phyloP scores from a whole-genome alignment of 108 stramenopile species.

The Skeletonema potamos region DNA sequence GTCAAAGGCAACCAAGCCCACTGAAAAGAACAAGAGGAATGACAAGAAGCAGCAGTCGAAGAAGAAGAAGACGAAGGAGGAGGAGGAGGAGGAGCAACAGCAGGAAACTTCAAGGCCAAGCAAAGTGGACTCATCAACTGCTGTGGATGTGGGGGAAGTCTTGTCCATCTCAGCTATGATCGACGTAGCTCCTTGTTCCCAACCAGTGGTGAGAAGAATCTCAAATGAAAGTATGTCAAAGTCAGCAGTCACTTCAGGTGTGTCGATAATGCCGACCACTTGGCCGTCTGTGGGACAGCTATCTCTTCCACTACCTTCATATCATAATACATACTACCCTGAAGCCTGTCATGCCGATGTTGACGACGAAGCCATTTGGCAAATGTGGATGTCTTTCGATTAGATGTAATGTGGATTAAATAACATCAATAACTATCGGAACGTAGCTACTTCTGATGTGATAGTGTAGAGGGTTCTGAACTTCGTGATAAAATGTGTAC shows the following conservation, averaged over 20 bases:
- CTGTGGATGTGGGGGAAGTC: background rate
- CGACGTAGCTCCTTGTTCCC: background rate
- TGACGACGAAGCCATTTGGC: background rate
- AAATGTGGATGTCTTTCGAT: background rate
- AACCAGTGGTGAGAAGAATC: background rate
- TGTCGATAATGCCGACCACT: background rate
- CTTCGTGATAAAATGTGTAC: too few species aligned
- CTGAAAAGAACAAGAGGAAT: too few species aligned
- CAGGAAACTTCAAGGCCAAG: background rate
- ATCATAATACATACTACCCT: background rate
- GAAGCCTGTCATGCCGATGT: background rate
- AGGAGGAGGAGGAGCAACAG: too few species aligned
- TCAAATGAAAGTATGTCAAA: background rate
- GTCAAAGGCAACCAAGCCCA: background rate
- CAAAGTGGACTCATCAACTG: background rate
- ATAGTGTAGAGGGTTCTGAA: too few species aligned
- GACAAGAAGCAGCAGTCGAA: background rate
- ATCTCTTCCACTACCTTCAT: background rate
- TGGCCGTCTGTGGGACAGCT: background rate
- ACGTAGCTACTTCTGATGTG: too few species aligned
- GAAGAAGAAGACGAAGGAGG: too few species aligned
- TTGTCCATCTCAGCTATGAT: background rate
- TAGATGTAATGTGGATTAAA: too few species aligned
- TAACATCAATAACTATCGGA: too few species aligned
- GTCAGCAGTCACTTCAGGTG: background rate